A percentile compares a stretch with the other conserved stretches of the same genome.
Conservation (phyloP, 2,329 filamentous ascomycete species). For the Xylaria sp. region DNA sequence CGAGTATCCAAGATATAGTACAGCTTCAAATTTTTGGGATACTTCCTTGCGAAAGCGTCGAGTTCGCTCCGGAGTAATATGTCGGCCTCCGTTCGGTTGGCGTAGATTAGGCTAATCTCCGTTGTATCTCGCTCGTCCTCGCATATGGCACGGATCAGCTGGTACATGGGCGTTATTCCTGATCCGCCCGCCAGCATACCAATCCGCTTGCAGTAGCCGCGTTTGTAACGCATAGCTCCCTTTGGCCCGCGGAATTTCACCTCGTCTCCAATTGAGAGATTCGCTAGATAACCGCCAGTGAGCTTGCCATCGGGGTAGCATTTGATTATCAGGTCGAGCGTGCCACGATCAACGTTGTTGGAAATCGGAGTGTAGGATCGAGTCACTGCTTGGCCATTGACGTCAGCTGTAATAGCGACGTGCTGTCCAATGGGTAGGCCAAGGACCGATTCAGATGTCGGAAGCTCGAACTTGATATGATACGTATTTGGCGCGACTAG, state of each 20-base stretch:
- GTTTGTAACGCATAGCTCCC: conserved; percentile 64
- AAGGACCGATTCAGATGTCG: conserved; percentile 55
- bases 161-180: conserved; percentile 67
- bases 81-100: conserved; percentile 67
- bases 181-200: conserved; percentile 66
- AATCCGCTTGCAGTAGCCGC: conserved; percentile 55
- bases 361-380: conserved; percentile 66
- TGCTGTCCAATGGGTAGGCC: conserved; percentile 68
- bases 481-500: conserved; percentile 57
- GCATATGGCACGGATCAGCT: conserved; percentile 71
- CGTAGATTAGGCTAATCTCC: conserved; percentile 66
- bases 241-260: conserved; percentile 66
- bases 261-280: conserved; percentile 59
- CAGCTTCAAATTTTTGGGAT: conserved; percentile 64
- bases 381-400: conserved; percentile 58
- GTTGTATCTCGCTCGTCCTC: conserved; percentile 69
- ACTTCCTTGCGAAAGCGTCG: conserved; percentile 61
- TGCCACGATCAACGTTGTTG: conserved; percentile 60
- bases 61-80: conserved; percentile 68
- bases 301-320: conserved; percentile 62
- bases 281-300: conserved; percentile 60
- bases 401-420: conserved; percentile 60
- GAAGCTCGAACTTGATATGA: conserved; percentile 60
- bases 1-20: conserved; percentile 65
- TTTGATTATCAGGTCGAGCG: conserved; percentile 62